Evolutionary conservation across 352 stramenopile genomes (phyloP), one percentile per base, ranked within the genome.

Genomic region (Pythium diclinum): DNA sequence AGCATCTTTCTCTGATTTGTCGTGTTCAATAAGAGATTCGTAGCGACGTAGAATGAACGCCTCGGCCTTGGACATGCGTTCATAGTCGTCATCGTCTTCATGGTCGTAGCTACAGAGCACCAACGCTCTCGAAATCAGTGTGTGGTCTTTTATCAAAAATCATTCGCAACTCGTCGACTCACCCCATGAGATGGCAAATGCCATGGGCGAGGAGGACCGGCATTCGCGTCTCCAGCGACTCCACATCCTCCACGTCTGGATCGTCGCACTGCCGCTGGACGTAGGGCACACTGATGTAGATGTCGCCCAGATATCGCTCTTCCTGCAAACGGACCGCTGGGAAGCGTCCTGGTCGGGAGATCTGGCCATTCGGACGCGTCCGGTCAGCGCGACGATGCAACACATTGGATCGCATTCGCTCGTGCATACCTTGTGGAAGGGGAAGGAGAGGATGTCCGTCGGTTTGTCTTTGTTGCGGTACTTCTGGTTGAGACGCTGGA

Each of bases 151-250:
- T 17, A 10, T 28, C 16, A 11, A 14, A 19, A 65, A 17, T 10
- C 51, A 23, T 9, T 4, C 49, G 47, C 10, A 30, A 3, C 10
- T 62, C 33, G 42, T 17, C 11, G 6, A 77, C 72, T 47, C 57
- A 94, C 83, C 86, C 86, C 69, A 95, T 75, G 54, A 95, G 77
- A 65, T 95, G 86, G 63, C 84, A 93, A 28, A 95, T 66, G 47
- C 86, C 85, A 63, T 95, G 86, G 23, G 84, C 84, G 56, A 93
- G 61, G 17, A 95, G 69, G 62, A 93, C 76, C 0, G 83, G 81
- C 61, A 94, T 78, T 53, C 82, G 81, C 64, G 86, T 69, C 59
- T 88, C 77, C 49, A 93, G 66, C 19, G 83, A 82, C 28, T 66
- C 74, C 52, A 87, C 65, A 8, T 85, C 81, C 25, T 86, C 72